Percentiles rank a stretch among this genome's conserved stretches.
Evolutionary conservation across 192 early-diverging fungal genomes (phyloP).

Genomic region (Backusella tarrabulga): DNA sequence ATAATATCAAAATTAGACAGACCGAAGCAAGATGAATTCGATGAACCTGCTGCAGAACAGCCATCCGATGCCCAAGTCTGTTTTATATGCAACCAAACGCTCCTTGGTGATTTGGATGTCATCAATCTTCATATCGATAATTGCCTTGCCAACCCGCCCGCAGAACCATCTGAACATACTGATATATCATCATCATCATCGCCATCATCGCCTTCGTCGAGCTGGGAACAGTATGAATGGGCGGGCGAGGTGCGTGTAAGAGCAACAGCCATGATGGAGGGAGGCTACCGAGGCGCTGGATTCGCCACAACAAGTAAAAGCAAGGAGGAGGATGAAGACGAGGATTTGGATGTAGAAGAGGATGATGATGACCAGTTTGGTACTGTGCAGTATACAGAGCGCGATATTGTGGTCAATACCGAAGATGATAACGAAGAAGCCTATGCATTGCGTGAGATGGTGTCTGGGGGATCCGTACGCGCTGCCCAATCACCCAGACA

Average conservation of each 20-base stretch:
- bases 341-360: conserved; percentile 83
- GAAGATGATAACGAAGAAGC: conserved; percentile 37
- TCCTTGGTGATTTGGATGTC: conserved; percentile 54
- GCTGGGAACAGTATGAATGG: conserved; percentile 80
- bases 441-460: conserved; percentile 40
- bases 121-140: conserved; percentile 79
- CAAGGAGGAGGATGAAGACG: conserved; percentile 64
- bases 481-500: not conserved
- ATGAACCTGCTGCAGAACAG: conserved; percentile 5
- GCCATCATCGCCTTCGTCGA: not conserved
- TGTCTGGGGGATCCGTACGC: conserved; percentile 32
- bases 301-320: conserved; percentile 41
- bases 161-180: conserved; percentile 6
- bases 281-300: conserved; percentile 58
- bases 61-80: conserved; percentile 46
- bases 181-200: not conserved
- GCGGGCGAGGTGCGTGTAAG: conserved; percentile 78
- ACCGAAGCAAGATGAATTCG: not conserved
- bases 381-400: conserved; percentile 68
- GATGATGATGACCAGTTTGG: conserved; percentile 77
- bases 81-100: conserved; percentile 61
- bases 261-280: conserved; percentile 79
- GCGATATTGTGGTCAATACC: conserved; percentile 56
- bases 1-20: not conserved
- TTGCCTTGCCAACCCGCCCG: conserved; percentile 51